Conservation (phyloP, 257 asterid genomes). For the Leptodermis oblonga region DNA sequence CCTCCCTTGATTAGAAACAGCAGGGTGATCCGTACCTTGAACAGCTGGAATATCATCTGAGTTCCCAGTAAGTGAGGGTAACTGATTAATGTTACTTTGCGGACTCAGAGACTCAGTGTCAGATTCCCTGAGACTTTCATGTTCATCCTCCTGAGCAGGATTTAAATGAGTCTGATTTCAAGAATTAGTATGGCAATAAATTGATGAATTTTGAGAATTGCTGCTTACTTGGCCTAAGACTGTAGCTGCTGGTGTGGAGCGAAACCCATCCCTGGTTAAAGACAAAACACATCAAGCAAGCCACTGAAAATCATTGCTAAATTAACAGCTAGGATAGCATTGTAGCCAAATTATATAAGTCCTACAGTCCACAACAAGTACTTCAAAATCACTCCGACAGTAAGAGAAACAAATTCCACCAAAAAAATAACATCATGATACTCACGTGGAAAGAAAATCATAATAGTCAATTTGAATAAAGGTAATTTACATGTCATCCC, state of each 20-base stretch:
- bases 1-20: slow-evolving; percentile 38
- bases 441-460: not conserved
- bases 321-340: slow-evolving; percentile 2
- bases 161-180: slow-evolving; percentile 45
- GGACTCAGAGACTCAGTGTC: slow-evolving; percentile 31
- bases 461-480: not conserved
- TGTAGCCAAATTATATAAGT: not conserved
- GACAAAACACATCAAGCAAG: slow-evolving; percentile 23
- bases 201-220: slow-evolving; percentile 45
- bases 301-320: not conserved
- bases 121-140: slow-evolving; percentile 36
- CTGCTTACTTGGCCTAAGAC: slow-evolving; percentile 76
- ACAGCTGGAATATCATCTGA: slow-evolving; percentile 32
- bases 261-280: slow-evolving; percentile 76
- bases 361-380: not conserved
- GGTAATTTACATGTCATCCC: not conserved
- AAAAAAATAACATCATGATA: not conserved
- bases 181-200: slow-evolving; percentile 34
- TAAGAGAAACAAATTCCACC: not conserved
- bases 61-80: slow-evolving; percentile 35
- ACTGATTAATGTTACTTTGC: slow-evolving; percentile 38
- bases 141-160: slow-evolving; percentile 45
- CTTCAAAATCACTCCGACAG: not conserved
- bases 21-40: slow-evolving; percentile 33
- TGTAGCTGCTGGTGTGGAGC: slow-evolving; percentile 69